Evolutionary conservation across 441 rosid species (phyloP).

Genomic region (Iberis amara): DNA sequence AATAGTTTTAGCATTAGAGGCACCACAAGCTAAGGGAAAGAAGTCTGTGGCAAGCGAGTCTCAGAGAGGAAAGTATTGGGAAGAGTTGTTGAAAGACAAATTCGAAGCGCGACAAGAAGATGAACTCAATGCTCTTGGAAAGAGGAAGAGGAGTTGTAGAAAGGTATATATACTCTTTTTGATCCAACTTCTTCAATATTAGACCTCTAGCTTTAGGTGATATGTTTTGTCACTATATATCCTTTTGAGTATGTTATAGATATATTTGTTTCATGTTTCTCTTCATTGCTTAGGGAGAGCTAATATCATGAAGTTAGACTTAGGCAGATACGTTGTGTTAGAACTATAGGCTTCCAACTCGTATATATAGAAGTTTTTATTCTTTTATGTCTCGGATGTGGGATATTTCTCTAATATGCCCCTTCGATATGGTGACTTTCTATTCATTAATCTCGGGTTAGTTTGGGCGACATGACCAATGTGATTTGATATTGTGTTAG

Average conservation of each 20-base stretch:
- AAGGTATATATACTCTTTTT: constrained; percentile 38
- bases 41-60: constrained; percentile 38
- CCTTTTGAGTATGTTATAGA: not conserved
- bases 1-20: constrained; percentile 35
- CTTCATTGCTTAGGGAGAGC: too few species aligned
- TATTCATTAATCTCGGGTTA: too few species aligned
- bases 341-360: too few species aligned
- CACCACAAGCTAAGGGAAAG: constrained; percentile 41
- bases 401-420: too few species aligned
- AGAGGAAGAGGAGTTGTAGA: constrained; percentile 77
- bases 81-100: constrained; percentile 61
- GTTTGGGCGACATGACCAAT: too few species aligned
- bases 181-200: constrained; percentile 5
- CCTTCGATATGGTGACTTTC: too few species aligned
- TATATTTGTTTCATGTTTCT: not conserved
- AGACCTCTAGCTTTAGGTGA: not conserved
- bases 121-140: constrained; percentile 66
- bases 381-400: too few species aligned
- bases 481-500: too few species aligned
- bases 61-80: constrained; percentile 61
- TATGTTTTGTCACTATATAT: not conserved
- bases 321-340: not conserved
- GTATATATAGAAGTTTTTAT: too few species aligned
- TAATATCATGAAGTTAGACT: not conserved
- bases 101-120: constrained; percentile 58